Evolutionary conservation across 768 basidiomycete species (phyloP).

Genomic region (Amylocystis lapponica): DNA sequence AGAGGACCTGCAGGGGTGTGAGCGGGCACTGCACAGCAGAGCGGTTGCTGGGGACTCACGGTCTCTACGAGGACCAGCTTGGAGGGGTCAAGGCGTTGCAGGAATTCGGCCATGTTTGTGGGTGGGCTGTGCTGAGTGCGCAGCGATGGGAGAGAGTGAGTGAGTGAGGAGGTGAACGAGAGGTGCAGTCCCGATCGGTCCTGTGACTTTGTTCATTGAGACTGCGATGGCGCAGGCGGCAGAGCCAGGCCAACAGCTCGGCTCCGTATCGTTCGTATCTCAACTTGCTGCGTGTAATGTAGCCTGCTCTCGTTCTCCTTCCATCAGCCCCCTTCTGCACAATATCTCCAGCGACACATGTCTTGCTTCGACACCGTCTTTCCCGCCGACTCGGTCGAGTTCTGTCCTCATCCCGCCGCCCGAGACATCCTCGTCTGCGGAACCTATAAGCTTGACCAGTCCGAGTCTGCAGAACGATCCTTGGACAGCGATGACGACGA

Average conservation of each 20-base stretch:
- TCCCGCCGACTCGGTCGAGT: constrained; percentile 89
- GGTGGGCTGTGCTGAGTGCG: not conserved
- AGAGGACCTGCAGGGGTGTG: constrained; percentile 41
- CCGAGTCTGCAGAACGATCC: not conserved
- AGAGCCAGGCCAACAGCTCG: no score
- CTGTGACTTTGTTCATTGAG: no score
- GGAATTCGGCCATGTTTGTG: constrained; percentile 53
- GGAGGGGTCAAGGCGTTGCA: constrained; percentile 65
- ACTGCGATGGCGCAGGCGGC: no score
- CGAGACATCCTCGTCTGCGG: constrained; percentile 77
- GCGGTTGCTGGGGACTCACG: constrained; percentile 32
- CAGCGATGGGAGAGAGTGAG: no score
- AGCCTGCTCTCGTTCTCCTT: no score
- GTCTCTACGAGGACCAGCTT: constrained; percentile 62
- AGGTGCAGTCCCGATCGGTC: no score
- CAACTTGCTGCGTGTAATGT: no score
- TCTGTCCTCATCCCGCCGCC: constrained; percentile 65
- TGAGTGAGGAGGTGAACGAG: no score
- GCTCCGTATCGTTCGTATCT: no score
- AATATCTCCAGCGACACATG: no score
- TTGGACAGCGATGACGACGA: constrained; percentile 5
- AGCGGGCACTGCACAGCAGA: not conserved
- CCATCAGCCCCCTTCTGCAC: no score
- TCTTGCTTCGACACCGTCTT: constrained; percentile 55
- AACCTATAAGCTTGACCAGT: constrained; percentile 76